Conservation (phyloP, 352 stramenopile species). For the Phytophthora sp. region DNA sequence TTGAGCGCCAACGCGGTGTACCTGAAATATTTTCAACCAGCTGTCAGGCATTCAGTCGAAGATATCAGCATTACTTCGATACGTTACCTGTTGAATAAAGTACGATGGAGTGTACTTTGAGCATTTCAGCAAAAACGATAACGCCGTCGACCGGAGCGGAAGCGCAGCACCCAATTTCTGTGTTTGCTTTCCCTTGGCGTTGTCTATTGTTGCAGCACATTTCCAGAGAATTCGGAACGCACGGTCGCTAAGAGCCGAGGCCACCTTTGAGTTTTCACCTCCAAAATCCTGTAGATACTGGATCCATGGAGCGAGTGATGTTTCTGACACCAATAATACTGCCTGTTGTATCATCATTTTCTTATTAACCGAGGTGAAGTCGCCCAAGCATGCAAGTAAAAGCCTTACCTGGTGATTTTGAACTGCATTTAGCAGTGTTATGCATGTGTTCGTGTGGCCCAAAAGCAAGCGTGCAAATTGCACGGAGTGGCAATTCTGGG, state of each 20-base stretch:
- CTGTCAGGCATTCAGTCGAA: too few species aligned
- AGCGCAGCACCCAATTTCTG: constrained; percentile 32
- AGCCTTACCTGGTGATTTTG: constrained; percentile 54
- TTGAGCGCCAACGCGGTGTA: constrained; percentile 69
- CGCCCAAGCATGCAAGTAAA: too few species aligned
- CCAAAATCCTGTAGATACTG: constrained; percentile 46
- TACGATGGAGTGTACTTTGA: constrained; percentile 65
- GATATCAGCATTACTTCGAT: background rate
- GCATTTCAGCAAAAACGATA: constrained; percentile 74
- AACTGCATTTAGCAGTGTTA: constrained; percentile 37
- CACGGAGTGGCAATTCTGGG: constrained; percentile 39
- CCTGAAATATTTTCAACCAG: too few species aligned
- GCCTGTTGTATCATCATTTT: too few species aligned
- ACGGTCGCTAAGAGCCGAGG: constrained; percentile 66
- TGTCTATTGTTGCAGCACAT: constrained; percentile 46
- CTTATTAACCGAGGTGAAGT: too few species aligned
- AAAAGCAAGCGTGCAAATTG: constrained; percentile 61
- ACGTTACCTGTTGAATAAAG: constrained; percentile 60
- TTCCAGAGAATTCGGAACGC: constrained; percentile 80
- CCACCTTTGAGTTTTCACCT: constrained; percentile 56
- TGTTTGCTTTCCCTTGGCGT: constrained; percentile 11
- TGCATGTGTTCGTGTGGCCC: constrained; percentile 43
- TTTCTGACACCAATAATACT: constrained; percentile 27
- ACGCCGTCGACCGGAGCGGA: constrained; percentile 46
- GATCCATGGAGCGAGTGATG: constrained; percentile 55